Evolutionary conservation across 306 rosid genomes (phyloP).

Genomic region (Pterocarpus macrocarpus): DNA sequence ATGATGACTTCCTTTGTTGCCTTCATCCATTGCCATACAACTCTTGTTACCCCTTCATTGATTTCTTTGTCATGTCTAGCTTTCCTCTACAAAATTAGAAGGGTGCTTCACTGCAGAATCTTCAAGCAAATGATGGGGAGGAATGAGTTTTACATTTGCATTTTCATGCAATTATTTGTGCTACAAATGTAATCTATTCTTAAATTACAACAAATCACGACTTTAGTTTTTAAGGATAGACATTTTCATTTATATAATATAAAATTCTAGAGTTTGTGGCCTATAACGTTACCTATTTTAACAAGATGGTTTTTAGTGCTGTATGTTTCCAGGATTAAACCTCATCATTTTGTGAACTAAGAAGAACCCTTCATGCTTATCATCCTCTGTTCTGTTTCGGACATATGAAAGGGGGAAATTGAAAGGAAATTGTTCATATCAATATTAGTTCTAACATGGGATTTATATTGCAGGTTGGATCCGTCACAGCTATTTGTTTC

Average conservation of each 20-base stretch:
- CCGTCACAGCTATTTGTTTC: conserved; percentile 94
- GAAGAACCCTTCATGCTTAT: no score
- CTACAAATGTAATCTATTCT: conserved; percentile 24
- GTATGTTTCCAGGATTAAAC: no score
- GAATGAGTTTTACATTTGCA: conserved; percentile 10
- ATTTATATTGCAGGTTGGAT: conserved; percentile 83
- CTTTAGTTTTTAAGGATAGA: background rate
- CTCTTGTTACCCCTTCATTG: conserved; percentile 1
- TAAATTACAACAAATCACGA: conserved; percentile 18
- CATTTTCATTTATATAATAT: conserved; percentile 9
- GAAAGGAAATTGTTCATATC: background rate
- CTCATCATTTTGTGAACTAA: no score
- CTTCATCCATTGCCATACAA: background rate
- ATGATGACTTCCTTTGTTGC: conserved; percentile 7
- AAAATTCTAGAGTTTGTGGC: conserved; percentile 6
- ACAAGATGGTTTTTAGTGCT: no score
- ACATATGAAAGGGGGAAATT: conserved; percentile 24
- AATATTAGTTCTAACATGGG: conserved; percentile 35
- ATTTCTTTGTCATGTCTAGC: conserved; percentile 7
- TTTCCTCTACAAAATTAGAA: conserved; percentile 9
- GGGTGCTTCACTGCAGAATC: background rate
- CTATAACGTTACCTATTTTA: background rate
- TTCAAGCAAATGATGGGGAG: conserved; percentile 26
- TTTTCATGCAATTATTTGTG: conserved; percentile 24
- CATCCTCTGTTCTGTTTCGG: conserved; percentile 27